phyloP scores from a whole-genome alignment of 345 rosid genomes.

The Eutrema heterophyllum region DNA sequence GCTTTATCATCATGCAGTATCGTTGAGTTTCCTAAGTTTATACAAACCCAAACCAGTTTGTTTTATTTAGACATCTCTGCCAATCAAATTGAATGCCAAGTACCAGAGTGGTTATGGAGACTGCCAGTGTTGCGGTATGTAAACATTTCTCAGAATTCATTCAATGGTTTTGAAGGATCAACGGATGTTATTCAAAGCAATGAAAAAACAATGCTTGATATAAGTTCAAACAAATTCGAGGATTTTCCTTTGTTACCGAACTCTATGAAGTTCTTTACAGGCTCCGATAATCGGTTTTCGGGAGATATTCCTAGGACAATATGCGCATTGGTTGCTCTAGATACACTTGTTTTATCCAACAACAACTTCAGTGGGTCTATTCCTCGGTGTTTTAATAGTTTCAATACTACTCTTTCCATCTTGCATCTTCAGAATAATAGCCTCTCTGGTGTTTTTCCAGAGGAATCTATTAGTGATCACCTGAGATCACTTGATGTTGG shows the following conservation, averaged over 20 bases:
- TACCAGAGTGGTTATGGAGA: slow-evolving; percentile 14
- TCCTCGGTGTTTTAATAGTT: no score
- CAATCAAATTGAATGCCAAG: slow-evolving; percentile 14
- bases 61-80: neutral
- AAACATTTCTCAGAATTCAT: slow-evolving; percentile 9
- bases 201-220: neutral
- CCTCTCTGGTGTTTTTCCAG: no score
- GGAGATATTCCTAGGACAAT: slow-evolving; percentile 12
- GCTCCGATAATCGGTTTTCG: neutral
- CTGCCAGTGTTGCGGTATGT: neutral
- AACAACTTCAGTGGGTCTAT: no score
- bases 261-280: rapidly evolving
- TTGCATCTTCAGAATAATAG: no score
- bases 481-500: no score
- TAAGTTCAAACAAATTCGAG: neutral
- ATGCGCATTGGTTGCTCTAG: neutral
- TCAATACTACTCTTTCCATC: no score
- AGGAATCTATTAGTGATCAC: no score
- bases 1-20: no score
- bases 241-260: neutral
- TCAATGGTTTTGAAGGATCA: slow-evolving; percentile 1
- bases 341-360: neutral
- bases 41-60: neutral
- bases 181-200: neutral
- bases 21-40: slow-evolving; percentile 29